phyloP scores from a whole-genome alignment of 1,139 yeast species.

The Suhomyces ambrosiae region DNA sequence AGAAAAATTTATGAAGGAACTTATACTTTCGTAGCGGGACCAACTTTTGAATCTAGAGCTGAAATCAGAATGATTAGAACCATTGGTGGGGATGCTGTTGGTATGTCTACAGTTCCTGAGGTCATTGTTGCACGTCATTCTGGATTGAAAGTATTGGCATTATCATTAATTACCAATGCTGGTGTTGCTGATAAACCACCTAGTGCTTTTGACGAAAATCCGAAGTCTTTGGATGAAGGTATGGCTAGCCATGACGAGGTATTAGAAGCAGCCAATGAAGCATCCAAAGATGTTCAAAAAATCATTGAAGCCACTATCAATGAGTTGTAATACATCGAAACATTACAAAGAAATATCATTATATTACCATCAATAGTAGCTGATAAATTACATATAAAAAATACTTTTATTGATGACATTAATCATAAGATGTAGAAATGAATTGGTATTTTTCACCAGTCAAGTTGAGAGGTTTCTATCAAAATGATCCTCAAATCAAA shows the following conservation, averaged over 20 bases:
- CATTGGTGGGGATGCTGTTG: conserved; percentile 92
- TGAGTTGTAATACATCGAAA: conserved; percentile 27
- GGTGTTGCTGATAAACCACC: conserved; percentile 79
- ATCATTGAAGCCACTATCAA: conserved; percentile 69
- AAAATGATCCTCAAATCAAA: not conserved
- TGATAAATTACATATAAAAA: conserved; percentile 3
- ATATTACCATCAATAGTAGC: no score
- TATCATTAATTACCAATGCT: conserved; percentile 83
- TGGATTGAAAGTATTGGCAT: conserved; percentile 77
- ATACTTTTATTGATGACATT: conserved; percentile 14
- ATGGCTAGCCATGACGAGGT: conserved; percentile 93
- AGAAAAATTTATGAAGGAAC: conserved; percentile 84
- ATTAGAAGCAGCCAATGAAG: conserved; percentile 75
- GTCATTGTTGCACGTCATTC: conserved; percentile 89
- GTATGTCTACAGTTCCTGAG: conserved; percentile 98
- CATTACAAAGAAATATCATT: not conserved
- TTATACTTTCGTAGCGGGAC: conserved; percentile 86
- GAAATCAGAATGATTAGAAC: conserved; percentile 75
- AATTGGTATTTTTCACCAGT: conserved; percentile 4
- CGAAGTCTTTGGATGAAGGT: conserved; percentile 63
- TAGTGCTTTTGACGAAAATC: conserved; percentile 61
- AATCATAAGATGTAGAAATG: conserved; percentile 15
- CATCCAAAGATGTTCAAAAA: conserved; percentile 75
- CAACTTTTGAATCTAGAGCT: conserved; percentile 91
- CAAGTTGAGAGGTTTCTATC: conserved; percentile 4